Conservation (phyloP, 1,139 yeast species). For the Yamadazyma membranifaciens region DNA sequence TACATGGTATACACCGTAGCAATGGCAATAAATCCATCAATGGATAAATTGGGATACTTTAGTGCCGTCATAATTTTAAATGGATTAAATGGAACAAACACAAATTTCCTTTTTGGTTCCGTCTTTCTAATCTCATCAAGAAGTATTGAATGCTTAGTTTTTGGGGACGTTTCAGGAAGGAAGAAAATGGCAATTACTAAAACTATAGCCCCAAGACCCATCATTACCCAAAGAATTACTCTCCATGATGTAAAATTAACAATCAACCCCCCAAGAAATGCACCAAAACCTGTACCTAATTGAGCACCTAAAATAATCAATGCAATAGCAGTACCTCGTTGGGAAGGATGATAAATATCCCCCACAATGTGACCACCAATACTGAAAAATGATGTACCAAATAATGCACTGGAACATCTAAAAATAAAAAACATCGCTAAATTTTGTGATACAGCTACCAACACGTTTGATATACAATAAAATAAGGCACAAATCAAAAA, state of each 20-base stretch:
- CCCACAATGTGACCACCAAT: constrained; percentile 47
- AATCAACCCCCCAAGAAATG: constrained; percentile 45
- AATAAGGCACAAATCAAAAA: constrained; percentile 36
- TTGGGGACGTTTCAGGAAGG: constrained; percentile 41
- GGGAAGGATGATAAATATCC: constrained; percentile 44
- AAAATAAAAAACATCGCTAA: constrained; percentile 51
- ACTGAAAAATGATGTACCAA: constrained; percentile 52
- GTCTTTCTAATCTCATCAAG: constrained; percentile 16
- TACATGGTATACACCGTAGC: constrained; percentile 49
- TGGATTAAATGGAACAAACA: constrained; percentile 44
- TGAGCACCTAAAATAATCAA: constrained; percentile 44
- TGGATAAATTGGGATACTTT: constrained; percentile 36
- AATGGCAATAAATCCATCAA: constrained; percentile 43
- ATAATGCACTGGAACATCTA: constrained; percentile 45
- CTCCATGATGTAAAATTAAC: constrained; percentile 53
- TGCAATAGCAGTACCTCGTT: constrained; percentile 49
- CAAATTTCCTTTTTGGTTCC: constrained; percentile 31
- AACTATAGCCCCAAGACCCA: constrained; percentile 35
- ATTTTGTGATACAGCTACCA: constrained; percentile 46
- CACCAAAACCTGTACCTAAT: constrained; percentile 48
- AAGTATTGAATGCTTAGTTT: constrained; percentile 22
- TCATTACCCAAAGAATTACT: constrained; percentile 46
- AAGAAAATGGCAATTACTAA: constrained; percentile 28
- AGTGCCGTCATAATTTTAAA: constrained; percentile 37
- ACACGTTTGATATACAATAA: constrained; percentile 31